A percentile compares a stretch with the other conserved stretches of the same genome.
phyloP scores from a whole-genome alignment of 331 rosid species.

The Malus hybrid region DNA sequence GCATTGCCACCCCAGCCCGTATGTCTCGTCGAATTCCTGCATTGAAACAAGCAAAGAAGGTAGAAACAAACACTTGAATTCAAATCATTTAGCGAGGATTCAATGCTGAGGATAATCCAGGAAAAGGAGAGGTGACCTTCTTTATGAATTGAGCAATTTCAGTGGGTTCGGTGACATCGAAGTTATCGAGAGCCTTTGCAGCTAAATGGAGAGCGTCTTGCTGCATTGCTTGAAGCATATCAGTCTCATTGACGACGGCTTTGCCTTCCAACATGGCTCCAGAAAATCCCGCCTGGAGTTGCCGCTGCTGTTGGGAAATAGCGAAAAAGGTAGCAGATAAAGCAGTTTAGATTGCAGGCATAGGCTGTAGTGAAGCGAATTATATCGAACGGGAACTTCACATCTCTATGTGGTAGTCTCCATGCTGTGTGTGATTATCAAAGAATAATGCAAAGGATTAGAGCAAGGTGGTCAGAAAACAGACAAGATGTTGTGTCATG shows the following conservation, averaged over 20 bases:
- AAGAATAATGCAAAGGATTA: background rate
- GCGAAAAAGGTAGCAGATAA: background rate
- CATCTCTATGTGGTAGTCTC: background rate
- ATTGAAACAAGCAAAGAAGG: background rate
- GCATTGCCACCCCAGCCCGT: slow-evolving; percentile 88
- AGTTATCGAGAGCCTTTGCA: slow-evolving; percentile 60
- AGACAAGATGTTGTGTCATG: background rate
- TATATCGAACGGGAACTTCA: background rate
- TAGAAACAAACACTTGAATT: background rate
- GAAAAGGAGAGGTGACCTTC: slow-evolving; percentile 28
- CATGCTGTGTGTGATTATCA: background rate
- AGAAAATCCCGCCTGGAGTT: background rate
- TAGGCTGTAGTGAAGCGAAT: background rate
- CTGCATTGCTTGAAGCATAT: slow-evolving; percentile 77
- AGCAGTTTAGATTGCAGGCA: background rate
- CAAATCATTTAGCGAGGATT: background rate
- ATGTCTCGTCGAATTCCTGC: slow-evolving; percentile 57
- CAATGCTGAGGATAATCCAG: background rate
- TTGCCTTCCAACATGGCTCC: slow-evolving; percentile 72
- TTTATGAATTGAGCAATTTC: slow-evolving; percentile 73
- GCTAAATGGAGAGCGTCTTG: slow-evolving; percentile 60
- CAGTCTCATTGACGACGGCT: slow-evolving; percentile 72
- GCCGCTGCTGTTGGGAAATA: background rate
- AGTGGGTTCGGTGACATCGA: slow-evolving; percentile 69
- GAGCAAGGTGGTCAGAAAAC: background rate